Evolutionary conservation across 208 protist genomes (phyloP).

Genomic region (Acanthamoeba sp.): DNA sequence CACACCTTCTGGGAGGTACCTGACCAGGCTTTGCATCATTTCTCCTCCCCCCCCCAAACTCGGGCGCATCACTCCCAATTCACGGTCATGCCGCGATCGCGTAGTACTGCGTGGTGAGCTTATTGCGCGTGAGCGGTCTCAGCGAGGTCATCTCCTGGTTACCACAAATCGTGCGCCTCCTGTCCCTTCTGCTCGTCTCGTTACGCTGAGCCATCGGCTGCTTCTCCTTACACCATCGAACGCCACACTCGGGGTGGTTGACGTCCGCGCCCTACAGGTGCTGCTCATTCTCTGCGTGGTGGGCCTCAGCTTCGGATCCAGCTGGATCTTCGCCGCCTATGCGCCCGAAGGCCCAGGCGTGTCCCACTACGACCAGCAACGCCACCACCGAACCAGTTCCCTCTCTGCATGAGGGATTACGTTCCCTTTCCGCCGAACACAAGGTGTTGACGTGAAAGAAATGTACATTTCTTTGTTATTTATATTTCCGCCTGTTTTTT

Average conservation of each 20-base stretch:
- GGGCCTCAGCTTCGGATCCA: background rate
- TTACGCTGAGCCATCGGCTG: no score
- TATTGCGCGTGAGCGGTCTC: background rate
- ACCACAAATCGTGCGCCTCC: background rate
- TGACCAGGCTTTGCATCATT: no score
- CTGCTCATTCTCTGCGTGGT: background rate
- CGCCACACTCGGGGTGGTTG: no score
- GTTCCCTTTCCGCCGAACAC: background rate
- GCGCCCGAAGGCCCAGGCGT: background rate
- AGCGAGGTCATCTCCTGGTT: background rate
- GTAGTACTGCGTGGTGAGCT: slow-evolving; percentile 6
- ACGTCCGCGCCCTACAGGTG: background rate
- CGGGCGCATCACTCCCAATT: no score
- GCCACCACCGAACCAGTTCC: background rate
- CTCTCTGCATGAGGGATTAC: no score
- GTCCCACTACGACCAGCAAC: background rate
- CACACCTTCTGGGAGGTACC: slow-evolving; percentile 34
- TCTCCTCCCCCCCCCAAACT: background rate
- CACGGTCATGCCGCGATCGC: no score
- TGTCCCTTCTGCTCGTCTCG: no score
- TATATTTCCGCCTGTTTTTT: background rate
- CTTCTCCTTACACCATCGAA: no score
- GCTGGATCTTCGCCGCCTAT: background rate
- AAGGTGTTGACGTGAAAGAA: no score
- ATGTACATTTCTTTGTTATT: background rate